Evolutionary conservation across 2,329 filamentous ascomycete genomes (phyloP).

Genomic region (Aureobasidium leucospermi): DNA sequence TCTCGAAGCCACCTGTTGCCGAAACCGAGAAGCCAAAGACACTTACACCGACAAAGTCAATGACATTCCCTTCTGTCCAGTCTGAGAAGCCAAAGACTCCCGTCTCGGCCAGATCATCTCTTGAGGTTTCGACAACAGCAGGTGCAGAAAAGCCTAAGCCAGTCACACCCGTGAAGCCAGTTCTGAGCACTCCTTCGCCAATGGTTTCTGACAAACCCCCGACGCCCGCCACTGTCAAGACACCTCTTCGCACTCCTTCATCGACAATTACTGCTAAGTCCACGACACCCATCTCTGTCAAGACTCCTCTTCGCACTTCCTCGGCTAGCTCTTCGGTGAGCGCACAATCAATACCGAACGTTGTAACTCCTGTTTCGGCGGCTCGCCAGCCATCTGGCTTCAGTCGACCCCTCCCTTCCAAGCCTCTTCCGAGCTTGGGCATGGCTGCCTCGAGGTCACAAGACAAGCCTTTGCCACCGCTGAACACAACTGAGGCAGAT

Average conservation of each 20-base stretch:
- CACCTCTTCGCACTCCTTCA: not conserved
- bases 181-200: not conserved
- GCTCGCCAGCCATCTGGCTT: slow-evolving; percentile 1
- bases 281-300: not conserved
- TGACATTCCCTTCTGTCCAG: not conserved
- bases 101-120: slow-evolving; percentile 1
- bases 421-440: not conserved
- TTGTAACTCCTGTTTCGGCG: not conserved
- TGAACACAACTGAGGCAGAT: slow-evolving; percentile 21
- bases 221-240: not conserved
- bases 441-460: not conserved
- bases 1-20: slow-evolving; percentile 24
- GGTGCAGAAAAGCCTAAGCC: slow-evolving; percentile 8
- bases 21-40: slow-evolving; percentile 26
- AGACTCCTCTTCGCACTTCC: not conserved
- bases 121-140: not conserved
- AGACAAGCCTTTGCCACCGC: slow-evolving; percentile 3
- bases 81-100: slow-evolving; percentile 1
- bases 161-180: not conserved
- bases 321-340: not conserved
- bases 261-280: not conserved
- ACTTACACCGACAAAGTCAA: slow-evolving; percentile 25
- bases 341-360: not conserved
- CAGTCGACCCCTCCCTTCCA: not conserved
- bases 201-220: not conserved